phyloP scores from a whole-genome alignment of 2,329 filamentous ascomycete genomes.

The Fusarium redolens region DNA sequence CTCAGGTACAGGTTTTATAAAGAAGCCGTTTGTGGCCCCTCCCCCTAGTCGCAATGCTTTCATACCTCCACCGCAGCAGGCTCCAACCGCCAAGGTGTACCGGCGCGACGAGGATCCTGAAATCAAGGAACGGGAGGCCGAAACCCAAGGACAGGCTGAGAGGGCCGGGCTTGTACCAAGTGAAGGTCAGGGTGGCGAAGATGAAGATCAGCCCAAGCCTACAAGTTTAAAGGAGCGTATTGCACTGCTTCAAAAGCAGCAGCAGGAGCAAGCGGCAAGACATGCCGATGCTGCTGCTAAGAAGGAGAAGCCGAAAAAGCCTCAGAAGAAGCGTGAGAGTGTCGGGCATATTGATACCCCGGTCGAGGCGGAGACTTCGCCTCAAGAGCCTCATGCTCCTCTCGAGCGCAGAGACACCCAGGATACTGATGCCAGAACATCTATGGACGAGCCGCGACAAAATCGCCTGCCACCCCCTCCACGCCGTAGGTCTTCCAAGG shows the following conservation, averaged over 20 bases:
- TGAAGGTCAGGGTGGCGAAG: slow-evolving; percentile 61
- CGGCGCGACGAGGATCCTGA: slow-evolving; percentile 88
- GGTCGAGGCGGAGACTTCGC: slow-evolving; percentile 46
- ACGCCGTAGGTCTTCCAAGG: slow-evolving; percentile 66
- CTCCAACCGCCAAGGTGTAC: slow-evolving; percentile 80
- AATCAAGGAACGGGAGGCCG: slow-evolving; percentile 72
- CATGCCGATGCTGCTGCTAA: slow-evolving; percentile 82
- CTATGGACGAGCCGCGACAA: slow-evolving; percentile 59
- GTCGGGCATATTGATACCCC: slow-evolving; percentile 46
- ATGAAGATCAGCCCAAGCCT: slow-evolving; percentile 88
- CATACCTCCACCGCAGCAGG: slow-evolving; percentile 79
- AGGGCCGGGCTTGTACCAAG: slow-evolving; percentile 70
- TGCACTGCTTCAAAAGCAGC: slow-evolving; percentile 91
- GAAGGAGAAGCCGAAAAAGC: slow-evolving; percentile 87
- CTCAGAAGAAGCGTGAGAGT: slow-evolving; percentile 74
- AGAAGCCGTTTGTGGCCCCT: slow-evolving; percentile 96
- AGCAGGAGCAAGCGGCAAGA: slow-evolving; percentile 86
- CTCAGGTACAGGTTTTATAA: slow-evolving; percentile 78
- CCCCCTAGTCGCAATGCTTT: slow-evolving; percentile 94
- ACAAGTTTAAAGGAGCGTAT: slow-evolving; percentile 95
- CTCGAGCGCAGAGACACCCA: slow-evolving; percentile 61
- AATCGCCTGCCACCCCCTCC: slow-evolving; percentile 55
- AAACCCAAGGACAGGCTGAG: slow-evolving; percentile 74
- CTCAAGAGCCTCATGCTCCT: slow-evolving; percentile 40
- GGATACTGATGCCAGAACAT: slow-evolving; percentile 61